A percentile compares a stretch with the other conserved stretches of the same genome.
These are phyloP conservation scores for Firmiana major DNA, from an alignment of 345 rosid genomes.

Conservation along the genomic window DNA sequence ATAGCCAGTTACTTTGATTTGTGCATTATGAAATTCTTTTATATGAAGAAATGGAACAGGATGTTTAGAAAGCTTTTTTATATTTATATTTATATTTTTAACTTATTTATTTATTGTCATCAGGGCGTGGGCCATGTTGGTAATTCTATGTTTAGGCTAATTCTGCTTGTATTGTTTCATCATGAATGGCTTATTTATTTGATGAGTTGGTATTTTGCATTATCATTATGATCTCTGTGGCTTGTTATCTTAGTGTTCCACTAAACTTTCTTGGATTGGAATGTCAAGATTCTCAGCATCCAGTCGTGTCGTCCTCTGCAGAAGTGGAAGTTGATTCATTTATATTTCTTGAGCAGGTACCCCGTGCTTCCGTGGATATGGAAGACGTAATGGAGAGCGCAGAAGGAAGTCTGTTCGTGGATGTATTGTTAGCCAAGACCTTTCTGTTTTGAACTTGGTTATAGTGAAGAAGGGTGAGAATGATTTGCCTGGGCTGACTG, in stretches of 20 bases:
- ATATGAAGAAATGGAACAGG: not conserved
- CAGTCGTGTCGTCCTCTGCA: not conserved
- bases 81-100: not conserved
- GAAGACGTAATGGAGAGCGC: conserved; percentile 71
- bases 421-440: conserved; percentile 77
- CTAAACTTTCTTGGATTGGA: not conserved
- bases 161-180: not conserved
- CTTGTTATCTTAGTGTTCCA: not conserved
- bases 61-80: not conserved
- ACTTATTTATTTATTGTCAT: not conserved
- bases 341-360: conserved; percentile 40
- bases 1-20: not conserved
- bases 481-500: conserved; percentile 72
- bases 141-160: not conserved
- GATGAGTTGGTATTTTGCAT: not conserved
- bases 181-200: not conserved
- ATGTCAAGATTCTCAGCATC: not conserved
- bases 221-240: not conserved
- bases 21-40: not conserved
- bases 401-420: conserved; percentile 92
- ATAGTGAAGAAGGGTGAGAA: conserved; percentile 74
- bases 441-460: conserved; percentile 74
- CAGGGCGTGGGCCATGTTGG: not conserved
- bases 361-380: conserved; percentile 76
- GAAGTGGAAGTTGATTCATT: not conserved